These are phyloP conservation scores for Geranium brycei DNA, from an alignment of 345 rosid species.

Conservation along the genomic window DNA sequence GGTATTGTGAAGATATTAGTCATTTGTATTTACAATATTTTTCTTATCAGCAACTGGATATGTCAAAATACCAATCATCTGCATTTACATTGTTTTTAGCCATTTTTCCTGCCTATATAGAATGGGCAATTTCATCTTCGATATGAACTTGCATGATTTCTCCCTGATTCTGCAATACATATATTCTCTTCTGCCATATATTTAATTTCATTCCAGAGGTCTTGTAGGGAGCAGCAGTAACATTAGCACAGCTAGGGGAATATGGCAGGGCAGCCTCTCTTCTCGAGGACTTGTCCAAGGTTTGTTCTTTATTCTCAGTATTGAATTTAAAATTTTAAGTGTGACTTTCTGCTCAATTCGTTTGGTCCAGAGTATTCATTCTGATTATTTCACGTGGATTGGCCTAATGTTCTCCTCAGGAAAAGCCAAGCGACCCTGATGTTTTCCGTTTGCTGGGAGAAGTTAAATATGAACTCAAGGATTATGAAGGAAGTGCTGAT, in stretches of 20 bases:
- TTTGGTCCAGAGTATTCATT: neutral
- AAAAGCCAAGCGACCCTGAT: slow-evolving; percentile 63
- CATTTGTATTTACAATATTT: neutral
- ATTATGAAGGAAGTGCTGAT: slow-evolving; percentile 77
- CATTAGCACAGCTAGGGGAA: slow-evolving; percentile 73
- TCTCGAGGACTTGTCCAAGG: slow-evolving; percentile 75
- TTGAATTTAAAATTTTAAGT: neutral
- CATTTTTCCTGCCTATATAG: neutral
- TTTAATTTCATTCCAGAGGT: slow-evolving; percentile 16
- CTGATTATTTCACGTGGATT: neutral
- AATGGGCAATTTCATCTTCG: neutral
- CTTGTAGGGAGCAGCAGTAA: slow-evolving; percentile 85
- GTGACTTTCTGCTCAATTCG: neutral
- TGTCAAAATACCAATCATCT: no score
- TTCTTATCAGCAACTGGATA: no score
- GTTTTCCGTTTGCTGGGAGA: slow-evolving; percentile 86
- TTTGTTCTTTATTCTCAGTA: slow-evolving; percentile 21
- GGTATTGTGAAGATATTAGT: neutral
- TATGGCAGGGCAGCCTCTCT: slow-evolving; percentile 48
- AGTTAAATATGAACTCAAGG: slow-evolving; percentile 73
- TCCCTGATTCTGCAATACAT: neutral
- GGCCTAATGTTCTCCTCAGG: slow-evolving; percentile 34
- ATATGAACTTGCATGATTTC: neutral
- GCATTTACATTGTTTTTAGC: no score
- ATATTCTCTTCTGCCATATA: neutral